phyloP scores from a whole-genome alignment of 2,329 filamentous ascomycete genomes.

The Xylariomycetidae sp. region DNA sequence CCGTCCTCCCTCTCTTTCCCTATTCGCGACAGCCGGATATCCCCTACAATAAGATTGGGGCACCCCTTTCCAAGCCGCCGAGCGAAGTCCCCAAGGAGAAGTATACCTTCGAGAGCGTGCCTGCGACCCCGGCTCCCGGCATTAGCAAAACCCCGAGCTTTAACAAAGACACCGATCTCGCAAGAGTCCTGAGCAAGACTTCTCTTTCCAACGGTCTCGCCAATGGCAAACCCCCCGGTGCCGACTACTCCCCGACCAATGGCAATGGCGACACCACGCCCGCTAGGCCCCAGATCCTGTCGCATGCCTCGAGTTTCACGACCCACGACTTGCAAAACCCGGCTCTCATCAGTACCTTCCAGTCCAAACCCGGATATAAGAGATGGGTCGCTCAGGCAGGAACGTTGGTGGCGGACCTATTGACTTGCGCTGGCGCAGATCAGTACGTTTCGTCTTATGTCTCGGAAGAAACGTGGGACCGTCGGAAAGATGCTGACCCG shows the following conservation, averaged over 20 bases:
- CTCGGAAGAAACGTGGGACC: no score
- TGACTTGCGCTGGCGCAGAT: constrained; percentile 93
- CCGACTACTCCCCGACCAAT: constrained; percentile 17
- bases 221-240: constrained; percentile 29
- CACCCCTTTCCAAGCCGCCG: constrained; percentile 70
- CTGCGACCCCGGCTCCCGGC: constrained; percentile 73
- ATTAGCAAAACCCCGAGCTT: constrained; percentile 61
- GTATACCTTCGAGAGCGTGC: constrained; percentile 89
- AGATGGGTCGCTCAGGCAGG: constrained; percentile 98
- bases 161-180: constrained; percentile 63
- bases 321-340: constrained; percentile 61
- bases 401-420: constrained; percentile 85
- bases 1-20: constrained; percentile 89
- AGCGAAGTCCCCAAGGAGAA: constrained; percentile 46
- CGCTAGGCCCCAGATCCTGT: constrained; percentile 29
- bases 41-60: constrained; percentile 92
- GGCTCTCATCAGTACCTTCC: constrained; percentile 50
- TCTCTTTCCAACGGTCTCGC: constrained; percentile 41
- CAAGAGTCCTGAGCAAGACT: constrained; percentile 67
- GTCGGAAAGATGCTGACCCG: constrained; percentile 18
- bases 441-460: constrained; percentile 59
- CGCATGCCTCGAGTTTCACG: constrained; percentile 44
- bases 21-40: constrained; percentile 96
- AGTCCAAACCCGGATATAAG: constrained; percentile 89
- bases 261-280: constrained; percentile 20